These are phyloP conservation scores for Citeromyces siamensis DNA, from an alignment of 1,139 yeast species.

Conservation along the genomic window DNA sequence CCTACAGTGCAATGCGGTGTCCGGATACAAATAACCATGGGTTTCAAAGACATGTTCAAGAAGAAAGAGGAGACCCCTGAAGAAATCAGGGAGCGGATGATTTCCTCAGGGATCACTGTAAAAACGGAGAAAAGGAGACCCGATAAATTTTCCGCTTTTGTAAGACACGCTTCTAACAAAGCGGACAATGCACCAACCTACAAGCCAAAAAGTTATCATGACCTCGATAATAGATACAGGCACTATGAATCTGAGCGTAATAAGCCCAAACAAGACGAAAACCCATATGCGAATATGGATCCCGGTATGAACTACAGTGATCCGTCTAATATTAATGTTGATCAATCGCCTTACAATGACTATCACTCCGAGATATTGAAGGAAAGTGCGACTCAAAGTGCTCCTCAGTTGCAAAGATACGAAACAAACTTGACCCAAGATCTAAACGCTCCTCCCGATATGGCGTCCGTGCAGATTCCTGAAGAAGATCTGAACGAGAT, in stretches of 20 bases:
- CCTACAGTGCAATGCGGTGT: too few relatives aligned
- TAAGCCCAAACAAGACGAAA: slow-evolving; percentile 10
- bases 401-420: slow-evolving; percentile 3
- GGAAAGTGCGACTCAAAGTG: neutral
- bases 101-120: slow-evolving; percentile 39
- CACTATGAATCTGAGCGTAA: slow-evolving; percentile 16
- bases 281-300: slow-evolving; percentile 19
- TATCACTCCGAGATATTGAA: neutral
- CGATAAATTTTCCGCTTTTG: slow-evolving; percentile 57
- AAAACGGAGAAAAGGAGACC: slow-evolving; percentile 26
- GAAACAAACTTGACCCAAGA: slow-evolving; percentile 3
- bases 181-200: slow-evolving; percentile 6
- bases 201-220: slow-evolving; percentile 3
- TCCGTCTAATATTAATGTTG: neutral
- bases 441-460: slow-evolving; percentile 2
- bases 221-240: slow-evolving; percentile 8
- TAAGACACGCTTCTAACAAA: slow-evolving; percentile 41
- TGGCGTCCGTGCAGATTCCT: neutral
- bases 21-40: slow-evolving; percentile 16
- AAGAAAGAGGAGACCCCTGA: slow-evolving; percentile 49
- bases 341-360: neutral
- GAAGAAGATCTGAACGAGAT: slow-evolving; percentile 16
- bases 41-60: slow-evolving; percentile 37
- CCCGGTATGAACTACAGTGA: neutral
- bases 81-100: slow-evolving; percentile 31